A percentile compares a stretch with the other conserved stretches of the same genome.
These are phyloP conservation scores for Pyrus betulifolia DNA, from an alignment of 306 rosid genomes.

Conservation along the genomic window DNA sequence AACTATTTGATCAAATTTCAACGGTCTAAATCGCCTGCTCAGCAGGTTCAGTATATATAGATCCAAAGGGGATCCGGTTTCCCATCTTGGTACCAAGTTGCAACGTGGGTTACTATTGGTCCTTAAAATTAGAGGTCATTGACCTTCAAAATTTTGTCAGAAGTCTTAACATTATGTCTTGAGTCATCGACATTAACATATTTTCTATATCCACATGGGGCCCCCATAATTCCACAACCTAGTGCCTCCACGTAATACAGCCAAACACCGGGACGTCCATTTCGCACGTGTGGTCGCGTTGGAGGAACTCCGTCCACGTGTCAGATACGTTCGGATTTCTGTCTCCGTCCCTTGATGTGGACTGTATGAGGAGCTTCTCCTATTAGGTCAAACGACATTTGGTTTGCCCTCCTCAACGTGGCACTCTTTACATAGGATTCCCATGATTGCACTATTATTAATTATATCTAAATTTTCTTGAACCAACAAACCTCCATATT, in stretches of 20 bases:
- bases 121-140: background rate
- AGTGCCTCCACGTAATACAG: background rate
- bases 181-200: background rate
- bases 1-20: too few species aligned
- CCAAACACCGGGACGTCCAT: background rate
- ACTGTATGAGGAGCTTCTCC: background rate
- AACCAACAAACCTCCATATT: background rate
- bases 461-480: background rate
- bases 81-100: background rate
- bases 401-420: background rate
- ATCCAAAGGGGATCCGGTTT: too few species aligned
- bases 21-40: too few species aligned
- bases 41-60: too few species aligned
- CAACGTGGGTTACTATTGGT: background rate
- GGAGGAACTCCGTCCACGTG: slow-evolving; percentile 9
- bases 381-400: background rate
- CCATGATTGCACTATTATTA: slow-evolving; percentile 5
- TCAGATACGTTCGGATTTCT: slow-evolving; percentile 25
- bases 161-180: background rate
- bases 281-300: background rate
- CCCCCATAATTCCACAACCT: background rate
- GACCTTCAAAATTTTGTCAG: background rate
- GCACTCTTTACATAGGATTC: slow-evolving; percentile 21
- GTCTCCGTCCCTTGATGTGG: slow-evolving; percentile 15
- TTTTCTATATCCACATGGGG: background rate